phyloP scores from a whole-genome alignment of 768 basidiomycete genomes.

The Pleurotus pulmonarius region DNA sequence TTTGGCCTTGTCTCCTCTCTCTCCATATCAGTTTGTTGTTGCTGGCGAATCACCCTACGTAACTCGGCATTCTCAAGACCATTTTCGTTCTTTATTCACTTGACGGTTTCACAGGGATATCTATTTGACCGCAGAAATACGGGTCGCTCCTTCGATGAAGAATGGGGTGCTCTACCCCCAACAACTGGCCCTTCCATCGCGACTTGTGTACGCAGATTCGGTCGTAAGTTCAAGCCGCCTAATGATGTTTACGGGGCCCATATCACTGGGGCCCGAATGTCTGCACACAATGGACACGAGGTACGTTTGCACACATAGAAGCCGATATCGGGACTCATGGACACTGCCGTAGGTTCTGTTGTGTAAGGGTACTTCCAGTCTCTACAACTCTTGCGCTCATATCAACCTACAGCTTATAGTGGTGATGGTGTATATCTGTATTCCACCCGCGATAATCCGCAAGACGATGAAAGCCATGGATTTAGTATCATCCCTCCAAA shows the following conservation, averaged over 20 bases:
- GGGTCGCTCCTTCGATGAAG: slow-evolving; percentile 53
- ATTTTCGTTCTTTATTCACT: slow-evolving; percentile 3
- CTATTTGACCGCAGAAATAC: slow-evolving; percentile 81
- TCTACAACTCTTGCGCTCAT: slow-evolving; percentile 6
- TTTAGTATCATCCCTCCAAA: slow-evolving; percentile 25
- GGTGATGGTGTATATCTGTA: slow-evolving; percentile 71
- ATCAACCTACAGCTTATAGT: slow-evolving; percentile 54
- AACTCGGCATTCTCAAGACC: slow-evolving; percentile 21
- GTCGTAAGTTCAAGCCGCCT: slow-evolving; percentile 30
- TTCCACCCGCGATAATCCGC: slow-evolving; percentile 65
- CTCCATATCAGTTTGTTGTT: slow-evolving; percentile 82
- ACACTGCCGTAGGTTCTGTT: slow-evolving; percentile 48
- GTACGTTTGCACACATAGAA: slow-evolving; percentile 28
- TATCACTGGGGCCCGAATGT: slow-evolving; percentile 75
- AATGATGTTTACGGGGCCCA: slow-evolving; percentile 33
- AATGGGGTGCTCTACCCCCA: slow-evolving; percentile 63
- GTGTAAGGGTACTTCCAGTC: slow-evolving; percentile 37
- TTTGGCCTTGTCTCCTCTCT: slow-evolving; percentile 70
- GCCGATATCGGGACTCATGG: background rate
- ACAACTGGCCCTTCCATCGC: slow-evolving; percentile 46
- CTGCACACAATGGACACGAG: slow-evolving; percentile 69
- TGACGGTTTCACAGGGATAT: slow-evolving; percentile 48
- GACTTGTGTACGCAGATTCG: slow-evolving; percentile 81
- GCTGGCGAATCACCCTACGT: slow-evolving; percentile 80
- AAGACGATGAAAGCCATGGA: slow-evolving; percentile 13